A percentile compares a stretch with the other conserved stretches of the same genome.
phyloP scores from a whole-genome alignment of 1,139 yeast species.

The Pichia sp. region DNA sequence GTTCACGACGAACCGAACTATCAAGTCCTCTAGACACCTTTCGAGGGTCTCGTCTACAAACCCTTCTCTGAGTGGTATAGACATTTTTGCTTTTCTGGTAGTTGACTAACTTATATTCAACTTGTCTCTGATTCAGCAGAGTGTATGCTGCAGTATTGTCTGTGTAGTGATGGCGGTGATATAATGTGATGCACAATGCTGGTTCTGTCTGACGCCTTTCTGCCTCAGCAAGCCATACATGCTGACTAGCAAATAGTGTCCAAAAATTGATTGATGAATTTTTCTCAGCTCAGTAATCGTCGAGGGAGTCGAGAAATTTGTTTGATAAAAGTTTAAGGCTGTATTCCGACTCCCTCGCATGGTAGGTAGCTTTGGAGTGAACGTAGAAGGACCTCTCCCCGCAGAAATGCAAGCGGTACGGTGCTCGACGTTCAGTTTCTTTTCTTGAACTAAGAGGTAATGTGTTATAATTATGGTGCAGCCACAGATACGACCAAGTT shows the following conservation, averaged over 20 bases:
- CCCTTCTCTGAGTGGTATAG: slow-evolving; percentile 54
- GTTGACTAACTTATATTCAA: not conserved
- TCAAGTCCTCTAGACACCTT: slow-evolving; percentile 77
- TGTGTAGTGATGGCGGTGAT: not conserved
- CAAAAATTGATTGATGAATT: not conserved
- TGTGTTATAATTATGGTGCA: too few species aligned
- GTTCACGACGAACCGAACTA: slow-evolving; percentile 86
- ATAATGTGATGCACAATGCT: not conserved
- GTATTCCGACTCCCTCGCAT: too few species aligned
- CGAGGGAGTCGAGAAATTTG: not conserved
- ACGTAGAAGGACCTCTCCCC: too few species aligned
- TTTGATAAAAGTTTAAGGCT: not conserved
- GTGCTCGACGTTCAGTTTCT: too few species aligned
- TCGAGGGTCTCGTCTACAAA: slow-evolving; percentile 59
- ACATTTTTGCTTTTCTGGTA: slow-evolving; percentile 36
- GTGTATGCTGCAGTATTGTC: not conserved
- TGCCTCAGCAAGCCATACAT: not conserved
- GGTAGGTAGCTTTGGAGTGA: too few species aligned
- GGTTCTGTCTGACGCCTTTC: not conserved
- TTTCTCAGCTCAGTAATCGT: not conserved
- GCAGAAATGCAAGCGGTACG: too few species aligned
- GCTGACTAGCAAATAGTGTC: not conserved
- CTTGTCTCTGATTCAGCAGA: not conserved
- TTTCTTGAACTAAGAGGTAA: too few species aligned
- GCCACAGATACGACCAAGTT: too few species aligned